These are phyloP conservation scores for Odontarrhena argentea DNA, from an alignment of 345 rosid genomes.

Conservation along the genomic window DNA sequence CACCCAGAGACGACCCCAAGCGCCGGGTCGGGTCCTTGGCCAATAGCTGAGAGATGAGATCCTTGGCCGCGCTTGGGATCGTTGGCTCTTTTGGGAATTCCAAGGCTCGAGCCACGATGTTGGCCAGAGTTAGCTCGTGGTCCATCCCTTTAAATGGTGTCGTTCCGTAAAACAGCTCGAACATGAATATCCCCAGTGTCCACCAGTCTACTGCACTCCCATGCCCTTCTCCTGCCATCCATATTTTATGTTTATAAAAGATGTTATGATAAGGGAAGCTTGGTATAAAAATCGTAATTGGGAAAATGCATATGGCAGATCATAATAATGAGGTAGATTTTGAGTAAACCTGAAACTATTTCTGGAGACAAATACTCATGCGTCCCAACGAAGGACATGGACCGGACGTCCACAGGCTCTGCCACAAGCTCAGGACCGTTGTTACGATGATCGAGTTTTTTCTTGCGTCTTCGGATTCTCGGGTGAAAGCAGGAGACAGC, in stretches of 20 bases:
- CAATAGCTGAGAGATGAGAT: conserved; percentile 67
- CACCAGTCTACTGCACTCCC: conserved; percentile 95
- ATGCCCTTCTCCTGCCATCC: conserved; percentile 72
- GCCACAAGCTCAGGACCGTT: conserved; percentile 77
- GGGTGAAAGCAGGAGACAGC: conserved; percentile 86
- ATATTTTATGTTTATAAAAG: not conserved
- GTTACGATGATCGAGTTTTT: conserved; percentile 45
- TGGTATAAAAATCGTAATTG: no score
- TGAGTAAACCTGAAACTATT: conserved; percentile 58
- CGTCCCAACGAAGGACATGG: conserved; percentile 95
- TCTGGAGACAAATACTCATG: conserved; percentile 94
- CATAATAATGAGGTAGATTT: not conserved
- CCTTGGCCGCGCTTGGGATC: conserved; percentile 63
- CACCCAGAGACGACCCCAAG: conserved; percentile 78
- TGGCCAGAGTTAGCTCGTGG: conserved; percentile 86
- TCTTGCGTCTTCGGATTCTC: conserved; percentile 68
- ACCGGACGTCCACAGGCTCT: conserved; percentile 80
- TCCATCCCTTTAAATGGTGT: conserved; percentile 86
- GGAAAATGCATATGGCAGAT: not conserved
- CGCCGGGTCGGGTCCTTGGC: conserved; percentile 76
- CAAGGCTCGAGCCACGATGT: conserved; percentile 90
- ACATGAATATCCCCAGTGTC: conserved; percentile 87
- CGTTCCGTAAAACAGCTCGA: conserved; percentile 71
- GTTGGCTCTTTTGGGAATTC: conserved; percentile 82
- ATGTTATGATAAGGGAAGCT: no score